A percentile compares a stretch with the other conserved stretches of the same genome.
Conservation (phyloP, 805 yeast genomes). For the Dipodascus geniculatus region DNA sequence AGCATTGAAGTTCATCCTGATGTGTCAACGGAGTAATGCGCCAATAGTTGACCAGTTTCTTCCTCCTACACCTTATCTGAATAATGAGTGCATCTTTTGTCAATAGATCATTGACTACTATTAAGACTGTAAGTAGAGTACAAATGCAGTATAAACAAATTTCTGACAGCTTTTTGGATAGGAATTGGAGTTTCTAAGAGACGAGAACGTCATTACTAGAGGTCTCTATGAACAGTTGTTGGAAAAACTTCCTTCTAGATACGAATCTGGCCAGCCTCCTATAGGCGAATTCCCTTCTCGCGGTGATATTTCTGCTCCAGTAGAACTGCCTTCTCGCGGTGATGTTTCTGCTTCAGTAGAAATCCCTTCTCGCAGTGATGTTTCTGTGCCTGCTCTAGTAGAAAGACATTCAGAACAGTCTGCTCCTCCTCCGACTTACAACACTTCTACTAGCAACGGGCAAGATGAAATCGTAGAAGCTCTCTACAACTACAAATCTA, state of each 20-base stretch:
- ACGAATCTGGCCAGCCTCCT: constrained; percentile 39
- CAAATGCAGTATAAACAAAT: background rate
- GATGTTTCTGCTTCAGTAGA: constrained; percentile 8
- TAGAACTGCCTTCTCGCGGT: constrained; percentile 5
- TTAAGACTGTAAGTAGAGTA: constrained; percentile 37
- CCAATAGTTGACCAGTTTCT: too few relatives aligned
- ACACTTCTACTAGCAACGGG: constrained; percentile 14
- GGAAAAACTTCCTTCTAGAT: constrained; percentile 44
- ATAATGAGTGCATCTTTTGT: constrained; percentile 32
- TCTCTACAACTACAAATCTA: constrained; percentile 60
- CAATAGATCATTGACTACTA: constrained; percentile 66
- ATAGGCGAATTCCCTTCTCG: constrained; percentile 29
- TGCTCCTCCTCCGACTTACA: constrained; percentile 14
- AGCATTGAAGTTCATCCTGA: too few relatives aligned
- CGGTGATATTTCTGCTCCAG: constrained; percentile 17
- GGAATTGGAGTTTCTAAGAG: constrained; percentile 69
- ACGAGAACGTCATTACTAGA: constrained; percentile 59
- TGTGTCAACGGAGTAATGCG: too few relatives aligned
- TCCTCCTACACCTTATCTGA: too few relatives aligned
- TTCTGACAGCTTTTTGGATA: constrained; percentile 10
- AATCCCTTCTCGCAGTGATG: constrained; percentile 4
- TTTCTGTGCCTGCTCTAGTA: too few relatives aligned
- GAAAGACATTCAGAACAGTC: constrained; percentile 6
- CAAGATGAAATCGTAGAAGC: constrained; percentile 41
- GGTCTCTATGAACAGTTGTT: constrained; percentile 41